A percentile compares a stretch with the other conserved stretches of the same genome.
These are phyloP conservation scores for Discostella stelligera DNA, from an alignment of 352 stramenopile species.

Conservation along the genomic window DNA sequence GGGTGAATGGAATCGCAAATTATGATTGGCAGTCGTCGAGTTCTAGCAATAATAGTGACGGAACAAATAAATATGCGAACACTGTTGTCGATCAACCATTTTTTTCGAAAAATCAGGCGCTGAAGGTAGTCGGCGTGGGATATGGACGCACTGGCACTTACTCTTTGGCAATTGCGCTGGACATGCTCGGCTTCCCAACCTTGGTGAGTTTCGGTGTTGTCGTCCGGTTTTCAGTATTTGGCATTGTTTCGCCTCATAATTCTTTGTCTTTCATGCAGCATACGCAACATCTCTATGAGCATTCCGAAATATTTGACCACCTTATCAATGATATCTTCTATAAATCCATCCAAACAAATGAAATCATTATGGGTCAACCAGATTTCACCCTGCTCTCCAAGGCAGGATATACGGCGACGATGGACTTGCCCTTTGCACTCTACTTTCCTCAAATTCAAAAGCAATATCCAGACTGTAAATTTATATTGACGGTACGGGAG, in stretches of 20 bases:
- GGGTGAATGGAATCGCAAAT: no score
- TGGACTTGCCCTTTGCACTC: conserved; percentile 69
- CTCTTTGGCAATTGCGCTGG: conserved; percentile 67
- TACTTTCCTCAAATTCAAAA: conserved; percentile 67
- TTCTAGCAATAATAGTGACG: neutral
- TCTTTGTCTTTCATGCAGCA: conserved; percentile 18
- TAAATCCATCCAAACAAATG: conserved; percentile 43
- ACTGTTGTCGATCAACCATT: neutral
- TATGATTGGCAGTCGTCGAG: neutral
- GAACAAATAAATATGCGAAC: neutral
- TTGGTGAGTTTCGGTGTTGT: conserved; percentile 15
- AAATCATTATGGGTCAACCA: conserved; percentile 46
- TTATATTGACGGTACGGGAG: conserved; percentile 69
- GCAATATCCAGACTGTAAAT: conserved; percentile 71
- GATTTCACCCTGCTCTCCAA: conserved; percentile 58
- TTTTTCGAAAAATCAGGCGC: conserved; percentile 11
- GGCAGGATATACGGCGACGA: conserved; percentile 58
- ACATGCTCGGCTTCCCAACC: conserved; percentile 61
- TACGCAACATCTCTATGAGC: conserved; percentile 75
- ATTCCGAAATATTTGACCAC: conserved; percentile 58
- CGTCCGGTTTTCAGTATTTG: neutral
- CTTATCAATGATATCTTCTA: conserved; percentile 59
- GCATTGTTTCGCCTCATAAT: no score
- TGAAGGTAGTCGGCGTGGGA: conserved; percentile 73
- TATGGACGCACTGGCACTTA: conserved; percentile 75